Conservation (phyloP, 805 yeast genomes). For the Grigorovia jiainica region DNA sequence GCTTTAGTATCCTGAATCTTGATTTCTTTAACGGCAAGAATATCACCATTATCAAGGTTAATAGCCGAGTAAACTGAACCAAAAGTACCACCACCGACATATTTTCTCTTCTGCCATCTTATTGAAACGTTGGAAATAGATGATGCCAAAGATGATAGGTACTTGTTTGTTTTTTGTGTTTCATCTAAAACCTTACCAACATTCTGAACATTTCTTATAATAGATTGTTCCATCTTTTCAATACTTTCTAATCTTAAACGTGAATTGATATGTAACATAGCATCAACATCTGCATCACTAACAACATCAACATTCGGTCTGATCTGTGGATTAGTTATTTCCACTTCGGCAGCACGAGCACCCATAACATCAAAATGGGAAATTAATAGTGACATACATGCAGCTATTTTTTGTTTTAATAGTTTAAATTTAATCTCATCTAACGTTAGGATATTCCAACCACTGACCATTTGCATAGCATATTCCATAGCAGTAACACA, state of each 20-base stretch:
- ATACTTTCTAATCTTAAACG: constrained; percentile 62
- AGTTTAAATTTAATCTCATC: constrained; percentile 65
- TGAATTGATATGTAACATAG: constrained; percentile 47
- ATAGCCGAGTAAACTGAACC: constrained; percentile 91
- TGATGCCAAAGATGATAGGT: constrained; percentile 76
- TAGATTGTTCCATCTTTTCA: constrained; percentile 47
- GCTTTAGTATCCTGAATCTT: constrained; percentile 83
- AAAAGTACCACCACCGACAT: constrained; percentile 91
- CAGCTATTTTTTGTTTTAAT: constrained; percentile 76
- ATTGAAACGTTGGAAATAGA: constrained; percentile 83
- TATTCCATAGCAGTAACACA: constrained; percentile 92
- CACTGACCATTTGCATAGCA: constrained; percentile 90
- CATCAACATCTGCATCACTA: constrained; percentile 45
- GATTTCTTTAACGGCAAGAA: constrained; percentile 95
- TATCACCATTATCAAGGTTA: constrained; percentile 89
- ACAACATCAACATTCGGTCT: constrained; percentile 28
- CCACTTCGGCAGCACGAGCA: constrained; percentile 67
- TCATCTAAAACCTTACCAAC: constrained; percentile 89
- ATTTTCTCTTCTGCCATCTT: constrained; percentile 94
- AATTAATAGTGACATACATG: constrained; percentile 86
- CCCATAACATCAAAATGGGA: constrained; percentile 99
- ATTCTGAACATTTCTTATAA: constrained; percentile 35
- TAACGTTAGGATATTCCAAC: constrained; percentile 76
- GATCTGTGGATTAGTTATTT: constrained; percentile 30
- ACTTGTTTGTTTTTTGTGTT: constrained; percentile 78